A percentile compares a stretch with the other conserved stretches of the same genome.
phyloP scores from a whole-genome alignment of 306 rosid species.

The Cucurbita maxima region DNA sequence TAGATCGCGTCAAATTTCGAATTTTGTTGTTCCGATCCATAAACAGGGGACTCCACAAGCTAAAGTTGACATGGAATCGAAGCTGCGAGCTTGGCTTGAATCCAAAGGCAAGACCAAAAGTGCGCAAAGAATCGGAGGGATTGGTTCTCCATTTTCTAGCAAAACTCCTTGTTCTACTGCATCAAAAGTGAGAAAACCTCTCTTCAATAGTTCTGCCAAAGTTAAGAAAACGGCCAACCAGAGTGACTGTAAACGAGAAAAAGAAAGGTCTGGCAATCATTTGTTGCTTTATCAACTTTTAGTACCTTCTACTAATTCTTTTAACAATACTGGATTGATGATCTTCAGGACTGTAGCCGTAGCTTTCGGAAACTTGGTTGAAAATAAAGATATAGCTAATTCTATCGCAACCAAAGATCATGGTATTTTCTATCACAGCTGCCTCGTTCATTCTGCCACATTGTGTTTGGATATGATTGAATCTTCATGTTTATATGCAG shows the following conservation, averaged over 20 bases:
- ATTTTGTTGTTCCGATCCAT: slow-evolving; percentile 42
- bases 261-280: slow-evolving; percentile 34
- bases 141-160: slow-evolving; percentile 39
- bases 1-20: slow-evolving; percentile 68
- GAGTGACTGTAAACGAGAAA: slow-evolving; percentile 16
- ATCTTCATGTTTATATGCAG: not conserved
- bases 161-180: slow-evolving; percentile 40
- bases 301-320: not conserved
- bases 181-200: slow-evolving; percentile 36
- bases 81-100: slow-evolving; percentile 71
- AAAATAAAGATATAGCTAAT: slow-evolving; percentile 25
- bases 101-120: slow-evolving; percentile 71
- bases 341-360: slow-evolving; percentile 31
- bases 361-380: slow-evolving; percentile 37
- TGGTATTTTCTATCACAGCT: slow-evolving; percentile 15
- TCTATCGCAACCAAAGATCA: slow-evolving; percentile 16
- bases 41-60: slow-evolving; percentile 58
- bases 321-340: not conserved
- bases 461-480: not conserved
- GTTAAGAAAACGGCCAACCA: slow-evolving; percentile 22
- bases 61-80: slow-evolving; percentile 77
- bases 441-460: not conserved
- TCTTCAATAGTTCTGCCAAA: slow-evolving; percentile 37
- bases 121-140: slow-evolving; percentile 27
- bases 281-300: not conserved